phyloP scores from a whole-genome alignment of 257 asterid species.

The Solanum ahanhuiri region DNA sequence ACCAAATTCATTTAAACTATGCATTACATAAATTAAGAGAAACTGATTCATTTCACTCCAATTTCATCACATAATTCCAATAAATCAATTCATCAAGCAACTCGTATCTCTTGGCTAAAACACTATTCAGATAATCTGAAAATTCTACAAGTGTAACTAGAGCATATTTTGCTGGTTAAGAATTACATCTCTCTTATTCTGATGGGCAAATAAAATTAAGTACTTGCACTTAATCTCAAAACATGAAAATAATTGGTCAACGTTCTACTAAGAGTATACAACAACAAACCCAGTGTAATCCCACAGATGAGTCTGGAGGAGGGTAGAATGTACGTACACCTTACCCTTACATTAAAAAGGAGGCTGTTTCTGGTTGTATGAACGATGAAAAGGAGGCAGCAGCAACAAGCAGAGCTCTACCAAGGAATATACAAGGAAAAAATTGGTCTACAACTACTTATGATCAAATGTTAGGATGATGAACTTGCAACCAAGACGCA shows the following conservation, averaged over 20 bases:
- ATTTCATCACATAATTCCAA: neutral
- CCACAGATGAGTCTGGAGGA: neutral
- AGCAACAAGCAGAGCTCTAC: neutral
- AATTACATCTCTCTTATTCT: neutral
- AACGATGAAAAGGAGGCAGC: neutral
- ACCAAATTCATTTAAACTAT: neutral
- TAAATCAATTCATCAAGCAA: neutral
- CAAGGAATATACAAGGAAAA: neutral
- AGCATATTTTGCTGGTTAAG: neutral
- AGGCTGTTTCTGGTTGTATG: neutral
- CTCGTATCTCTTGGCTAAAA: neutral
- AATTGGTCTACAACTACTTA: neutral
- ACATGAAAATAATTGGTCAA: neutral
- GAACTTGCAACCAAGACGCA: neutral
- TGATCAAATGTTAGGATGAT: neutral
- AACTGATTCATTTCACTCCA: neutral
- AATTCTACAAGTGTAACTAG: neutral
- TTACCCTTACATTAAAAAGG: neutral
- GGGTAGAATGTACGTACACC: neutral
- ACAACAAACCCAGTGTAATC: neutral
- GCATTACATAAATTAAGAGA: neutral
- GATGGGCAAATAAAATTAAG: neutral
- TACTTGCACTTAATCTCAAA: neutral
- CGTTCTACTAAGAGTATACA: neutral
- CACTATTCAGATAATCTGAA: neutral